These are phyloP conservation scores for Litchi chinensis DNA, from an alignment of 345 rosid genomes.

Conservation along the genomic window DNA sequence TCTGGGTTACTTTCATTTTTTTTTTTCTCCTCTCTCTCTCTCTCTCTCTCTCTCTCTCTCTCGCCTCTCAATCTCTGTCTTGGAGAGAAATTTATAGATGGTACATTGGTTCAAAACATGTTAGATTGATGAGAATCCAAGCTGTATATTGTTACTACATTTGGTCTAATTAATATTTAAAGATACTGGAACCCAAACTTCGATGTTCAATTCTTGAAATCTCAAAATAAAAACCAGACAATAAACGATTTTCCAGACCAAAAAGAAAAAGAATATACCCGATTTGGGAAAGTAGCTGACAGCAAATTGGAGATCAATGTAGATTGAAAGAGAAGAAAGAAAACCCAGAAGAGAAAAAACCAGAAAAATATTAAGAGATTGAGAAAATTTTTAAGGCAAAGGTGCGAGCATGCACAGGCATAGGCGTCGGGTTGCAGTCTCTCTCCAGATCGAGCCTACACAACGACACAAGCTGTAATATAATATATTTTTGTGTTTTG, in stretches of 20 bases:
- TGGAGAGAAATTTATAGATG: neutral
- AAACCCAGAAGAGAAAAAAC: conserved; percentile 14
- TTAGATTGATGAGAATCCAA: conserved; percentile 7
- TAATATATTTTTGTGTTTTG: neutral
- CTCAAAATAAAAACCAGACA: neutral
- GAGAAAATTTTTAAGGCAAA: conserved; percentile 9
- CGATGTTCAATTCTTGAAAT: neutral
- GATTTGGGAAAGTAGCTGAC: neutral
- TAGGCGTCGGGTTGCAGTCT: conserved; percentile 36
- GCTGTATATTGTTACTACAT: neutral
- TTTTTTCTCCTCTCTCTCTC: neutral
- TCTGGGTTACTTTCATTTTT: conserved; percentile 43
- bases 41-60: neutral
- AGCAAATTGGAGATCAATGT: neutral
- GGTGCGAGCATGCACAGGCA: conserved; percentile 36
- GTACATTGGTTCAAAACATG: neutral
- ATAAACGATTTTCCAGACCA: neutral
- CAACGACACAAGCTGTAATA: neutral
- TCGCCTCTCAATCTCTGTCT: neutral
- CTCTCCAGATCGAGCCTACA: neutral
- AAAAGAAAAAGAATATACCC: neutral
- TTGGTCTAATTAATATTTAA: neutral
- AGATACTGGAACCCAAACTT: neutral
- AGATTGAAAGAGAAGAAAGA: neutral
- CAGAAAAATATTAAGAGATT: neutral